phyloP scores from a whole-genome alignment of 2,329 filamentous ascomycete species.

The Clonostachys rhizophaga region DNA sequence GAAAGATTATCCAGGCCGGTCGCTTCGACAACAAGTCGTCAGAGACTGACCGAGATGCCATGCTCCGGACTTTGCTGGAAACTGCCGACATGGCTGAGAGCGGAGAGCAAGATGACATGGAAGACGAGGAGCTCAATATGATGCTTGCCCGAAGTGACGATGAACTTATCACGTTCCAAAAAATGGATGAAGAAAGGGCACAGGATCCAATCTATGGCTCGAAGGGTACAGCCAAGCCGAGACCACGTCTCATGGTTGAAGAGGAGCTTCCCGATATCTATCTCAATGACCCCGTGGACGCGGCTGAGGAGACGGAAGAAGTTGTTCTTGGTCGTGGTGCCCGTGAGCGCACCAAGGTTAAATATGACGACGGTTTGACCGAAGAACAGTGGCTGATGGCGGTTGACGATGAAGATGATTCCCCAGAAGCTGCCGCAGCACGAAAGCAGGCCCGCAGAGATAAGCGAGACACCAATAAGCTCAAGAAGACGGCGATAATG shows the following conservation, averaged over 20 bases:
- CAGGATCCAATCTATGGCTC: conserved; percentile 69
- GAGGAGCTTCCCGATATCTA: conserved; percentile 93
- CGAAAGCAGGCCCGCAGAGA: conserved; percentile 84
- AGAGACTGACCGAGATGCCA: conserved; percentile 94
- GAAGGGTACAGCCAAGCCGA: conserved; percentile 47
- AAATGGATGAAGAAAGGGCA: conserved; percentile 72
- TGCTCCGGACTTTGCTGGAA: conserved; percentile 90
- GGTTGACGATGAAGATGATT: conserved; percentile 94
- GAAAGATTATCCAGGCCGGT: conserved; percentile 98
- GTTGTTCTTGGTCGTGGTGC: conserved; percentile 78
- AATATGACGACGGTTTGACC: conserved; percentile 94
- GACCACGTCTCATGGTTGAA: conserved; percentile 81
- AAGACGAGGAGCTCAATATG: conserved; percentile 94
- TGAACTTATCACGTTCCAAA: conserved; percentile 74
- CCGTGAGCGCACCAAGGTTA: conserved; percentile 88
- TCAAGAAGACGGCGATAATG: conserved; percentile 44
- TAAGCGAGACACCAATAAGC: conserved; percentile 71
- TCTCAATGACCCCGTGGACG: conserved; percentile 70
- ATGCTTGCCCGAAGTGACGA: conserved; percentile 86
- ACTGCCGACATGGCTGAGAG: conserved; percentile 66
- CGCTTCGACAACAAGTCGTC: conserved; percentile 99
- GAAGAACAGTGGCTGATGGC: conserved; percentile 99
- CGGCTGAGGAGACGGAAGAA: conserved; percentile 75
- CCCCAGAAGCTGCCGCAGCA: conserved; percentile 85
- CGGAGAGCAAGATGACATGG: conserved; percentile 91